These are phyloP conservation scores for Penicillium coprophilum DNA, from an alignment of 495 filamentous ascomycete species.

Conservation along the genomic window DNA sequence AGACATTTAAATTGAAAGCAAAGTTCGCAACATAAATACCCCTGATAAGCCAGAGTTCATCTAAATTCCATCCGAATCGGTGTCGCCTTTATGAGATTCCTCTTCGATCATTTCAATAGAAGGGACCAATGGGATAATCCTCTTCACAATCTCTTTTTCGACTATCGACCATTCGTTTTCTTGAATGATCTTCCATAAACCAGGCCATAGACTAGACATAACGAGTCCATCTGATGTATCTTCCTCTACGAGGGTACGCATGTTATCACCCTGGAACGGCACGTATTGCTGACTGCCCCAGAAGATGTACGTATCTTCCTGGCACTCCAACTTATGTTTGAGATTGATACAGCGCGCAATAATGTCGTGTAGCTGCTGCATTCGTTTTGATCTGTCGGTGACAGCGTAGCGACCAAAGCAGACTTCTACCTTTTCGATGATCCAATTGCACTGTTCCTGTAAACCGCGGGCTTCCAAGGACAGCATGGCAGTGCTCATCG, in stretches of 20 bases:
- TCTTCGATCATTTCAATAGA: neutral
- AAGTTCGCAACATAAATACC: neutral
- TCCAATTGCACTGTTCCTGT: neutral
- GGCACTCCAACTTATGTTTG: conserved; percentile 25
- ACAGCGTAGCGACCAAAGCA: neutral
- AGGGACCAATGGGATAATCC: neutral
- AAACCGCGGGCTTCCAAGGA: neutral
- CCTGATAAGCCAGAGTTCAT: neutral
- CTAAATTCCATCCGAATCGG: neutral
- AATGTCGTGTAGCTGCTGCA: conserved; percentile 6
- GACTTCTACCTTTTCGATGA: neutral
- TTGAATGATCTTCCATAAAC: conserved; percentile 3
- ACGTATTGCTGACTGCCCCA: conserved; percentile 6
- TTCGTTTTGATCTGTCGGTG: neutral
- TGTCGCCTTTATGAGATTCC: neutral
- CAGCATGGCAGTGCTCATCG: neutral
- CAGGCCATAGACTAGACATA: conserved; percentile 15
- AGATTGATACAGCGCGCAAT: conserved; percentile 16
- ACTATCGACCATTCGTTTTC: neutral
- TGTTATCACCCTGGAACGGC: conserved; percentile 7
- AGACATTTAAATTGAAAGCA: conserved; percentile 9
- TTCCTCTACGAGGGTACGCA: conserved; percentile 7
- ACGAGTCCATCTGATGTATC: neutral
- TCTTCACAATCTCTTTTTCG: conserved; percentile 16
- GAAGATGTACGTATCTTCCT: conserved; percentile 21